Conservation (phyloP, 345 rosid species). For the Trapa incisa region DNA sequence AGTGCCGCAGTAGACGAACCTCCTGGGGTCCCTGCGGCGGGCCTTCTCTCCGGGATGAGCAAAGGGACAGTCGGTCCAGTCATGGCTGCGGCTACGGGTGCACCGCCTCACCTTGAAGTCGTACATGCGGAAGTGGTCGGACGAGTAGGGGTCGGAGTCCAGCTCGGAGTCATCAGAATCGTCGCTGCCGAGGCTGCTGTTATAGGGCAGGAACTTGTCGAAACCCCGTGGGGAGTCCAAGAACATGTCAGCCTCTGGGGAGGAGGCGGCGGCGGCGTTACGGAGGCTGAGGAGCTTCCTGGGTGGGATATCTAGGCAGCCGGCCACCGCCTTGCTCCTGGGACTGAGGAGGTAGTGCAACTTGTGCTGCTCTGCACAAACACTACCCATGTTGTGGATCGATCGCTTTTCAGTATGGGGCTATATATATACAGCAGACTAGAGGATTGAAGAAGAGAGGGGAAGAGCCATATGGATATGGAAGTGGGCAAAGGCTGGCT, state of each 20-base stretch:
- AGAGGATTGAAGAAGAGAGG: neutral
- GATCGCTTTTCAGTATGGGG: no score
- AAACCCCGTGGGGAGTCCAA: slow-evolving; percentile 10
- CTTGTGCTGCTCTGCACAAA: slow-evolving; percentile 39
- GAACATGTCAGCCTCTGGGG: slow-evolving; percentile 8
- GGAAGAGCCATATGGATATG: neutral
- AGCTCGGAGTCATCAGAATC: slow-evolving; percentile 26
- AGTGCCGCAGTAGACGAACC: slow-evolving; percentile 48
- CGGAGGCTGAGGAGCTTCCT: slow-evolving; percentile 31
- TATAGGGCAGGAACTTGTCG: slow-evolving; percentile 29
- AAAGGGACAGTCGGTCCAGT: slow-evolving; percentile 95
- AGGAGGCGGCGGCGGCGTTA: slow-evolving; percentile 10
- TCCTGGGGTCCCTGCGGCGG: slow-evolving; percentile 68
- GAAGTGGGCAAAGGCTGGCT: neutral
- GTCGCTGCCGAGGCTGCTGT: slow-evolving; percentile 23
- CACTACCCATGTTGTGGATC: slow-evolving; percentile 22
- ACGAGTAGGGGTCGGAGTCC: slow-evolving; percentile 45
- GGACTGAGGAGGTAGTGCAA: slow-evolving; percentile 20
- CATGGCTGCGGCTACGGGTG: slow-evolving; percentile 83
- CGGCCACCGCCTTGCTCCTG: slow-evolving; percentile 10
- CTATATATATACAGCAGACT: neutral
- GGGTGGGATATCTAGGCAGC: slow-evolving; percentile 46
- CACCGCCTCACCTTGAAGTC: slow-evolving; percentile 92
- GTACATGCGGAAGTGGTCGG: slow-evolving; percentile 79
- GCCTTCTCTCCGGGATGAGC: slow-evolving; percentile 87